These are phyloP conservation scores for Oryza rufipogon DNA, from an alignment of 176 grass and related monocot genomes.

Conservation along the genomic window DNA sequence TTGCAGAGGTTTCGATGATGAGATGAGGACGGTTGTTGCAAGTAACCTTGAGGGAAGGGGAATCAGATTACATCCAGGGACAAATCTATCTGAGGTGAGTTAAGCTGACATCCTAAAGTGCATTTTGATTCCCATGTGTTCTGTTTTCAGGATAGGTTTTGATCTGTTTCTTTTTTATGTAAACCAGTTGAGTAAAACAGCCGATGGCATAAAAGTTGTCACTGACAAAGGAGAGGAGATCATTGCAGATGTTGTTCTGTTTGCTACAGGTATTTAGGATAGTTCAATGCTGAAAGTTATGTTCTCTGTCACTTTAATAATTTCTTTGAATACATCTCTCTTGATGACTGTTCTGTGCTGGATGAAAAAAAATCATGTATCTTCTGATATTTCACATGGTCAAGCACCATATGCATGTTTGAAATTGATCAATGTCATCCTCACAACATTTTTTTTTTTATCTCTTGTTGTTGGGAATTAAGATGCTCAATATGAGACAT, in stretches of 20 bases:
- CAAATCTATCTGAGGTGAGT: conserved; percentile 75
- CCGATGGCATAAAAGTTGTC: conserved; percentile 81
- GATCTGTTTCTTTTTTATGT: conserved; percentile 38
- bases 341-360: not conserved
- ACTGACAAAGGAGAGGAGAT: conserved; percentile 83
- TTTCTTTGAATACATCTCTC: not conserved
- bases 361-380: not conserved
- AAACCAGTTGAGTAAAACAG: conserved; percentile 81
- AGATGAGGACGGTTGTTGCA: conserved; percentile 88
- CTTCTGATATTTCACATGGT: not conserved
- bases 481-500: not conserved
- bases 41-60: conserved; percentile 94
- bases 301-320: not conserved
- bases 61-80: conserved; percentile 72
- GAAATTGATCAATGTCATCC: not conserved
- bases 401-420: not conserved
- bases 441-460: not conserved
- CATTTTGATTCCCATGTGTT: not conserved
- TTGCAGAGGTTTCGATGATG: conserved; percentile 91
- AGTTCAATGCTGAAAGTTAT: not conserved
- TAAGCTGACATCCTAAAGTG: not conserved
- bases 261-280: conserved; percentile 81
- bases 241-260: conserved; percentile 88
- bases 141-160: not conserved
- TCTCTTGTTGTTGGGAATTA: not conserved